Conservation (phyloP, 2,329 filamentous ascomycete genomes). For the Beauveria varroae region DNA sequence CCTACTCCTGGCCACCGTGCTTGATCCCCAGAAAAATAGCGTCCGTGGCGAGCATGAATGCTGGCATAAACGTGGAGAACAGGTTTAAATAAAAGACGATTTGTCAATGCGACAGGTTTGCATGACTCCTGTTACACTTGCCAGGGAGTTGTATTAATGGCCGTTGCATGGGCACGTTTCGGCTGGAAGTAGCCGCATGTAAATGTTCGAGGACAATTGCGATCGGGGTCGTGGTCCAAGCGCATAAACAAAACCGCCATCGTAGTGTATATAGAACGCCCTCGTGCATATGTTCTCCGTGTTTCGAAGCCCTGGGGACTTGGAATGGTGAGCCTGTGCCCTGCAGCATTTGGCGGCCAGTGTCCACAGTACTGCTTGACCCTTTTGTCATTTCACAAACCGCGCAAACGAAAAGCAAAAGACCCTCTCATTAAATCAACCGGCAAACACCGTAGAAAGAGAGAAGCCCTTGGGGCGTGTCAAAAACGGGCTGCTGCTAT, state of each 20-base stretch:
- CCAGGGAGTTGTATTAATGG: background rate
- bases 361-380: slow-evolving; percentile 3
- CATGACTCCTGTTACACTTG: background rate
- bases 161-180: slow-evolving; percentile 5
- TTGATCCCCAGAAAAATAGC: background rate
- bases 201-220: background rate
- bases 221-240: slow-evolving; percentile 1
- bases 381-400: slow-evolving; percentile 4
- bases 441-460: background rate
- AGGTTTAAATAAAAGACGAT: background rate
- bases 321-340: background rate
- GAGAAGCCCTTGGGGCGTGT: background rate
- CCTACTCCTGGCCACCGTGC: background rate
- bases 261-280: background rate
- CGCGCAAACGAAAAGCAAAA: background rate
- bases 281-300: background rate
- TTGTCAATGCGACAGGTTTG: background rate
- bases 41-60: background rate
- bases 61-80: background rate
- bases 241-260: slow-evolving; percentile 3
- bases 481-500: background rate
- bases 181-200: slow-evolving; percentile 3
- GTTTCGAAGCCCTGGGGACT: slow-evolving; percentile 5
- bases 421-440: background rate
- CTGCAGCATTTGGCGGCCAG: background rate